phyloP scores from a whole-genome alignment of 2,329 filamentous ascomycete genomes.

The Pyrenophora seminiperda region DNA sequence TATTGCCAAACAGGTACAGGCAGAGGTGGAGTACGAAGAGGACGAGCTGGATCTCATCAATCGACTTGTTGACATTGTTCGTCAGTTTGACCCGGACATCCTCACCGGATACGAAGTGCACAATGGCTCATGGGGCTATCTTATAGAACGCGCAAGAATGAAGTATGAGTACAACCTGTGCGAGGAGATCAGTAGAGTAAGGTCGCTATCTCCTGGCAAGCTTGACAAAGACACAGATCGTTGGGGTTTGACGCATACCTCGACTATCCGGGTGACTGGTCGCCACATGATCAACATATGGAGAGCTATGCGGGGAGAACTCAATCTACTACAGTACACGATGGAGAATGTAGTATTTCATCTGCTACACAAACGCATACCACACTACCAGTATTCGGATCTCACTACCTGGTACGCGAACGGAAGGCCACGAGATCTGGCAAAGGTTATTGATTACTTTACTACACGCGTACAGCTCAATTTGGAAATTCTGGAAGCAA shows the following conservation, averaged over 20 bases:
- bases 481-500: conserved; percentile 87
- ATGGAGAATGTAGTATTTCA: conserved; percentile 97
- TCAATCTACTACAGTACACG: conserved; percentile 90
- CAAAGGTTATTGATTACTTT: conserved; percentile 80
- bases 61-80: conserved; percentile 84
- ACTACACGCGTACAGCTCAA: conserved; percentile 76
- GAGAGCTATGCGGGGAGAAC: conserved; percentile 91
- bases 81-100: conserved; percentile 84
- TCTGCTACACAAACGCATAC: conserved; percentile 82
- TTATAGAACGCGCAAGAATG: conserved; percentile 84
- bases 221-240: conserved; percentile 85
- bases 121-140: conserved; percentile 90
- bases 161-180: conserved; percentile 91
- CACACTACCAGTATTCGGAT: conserved; percentile 80
- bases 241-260: conserved; percentile 95
- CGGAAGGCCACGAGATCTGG: conserved; percentile 68
- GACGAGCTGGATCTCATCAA: conserved; percentile 86
- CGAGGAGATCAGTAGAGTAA: conserved; percentile 89
- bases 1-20: conserved; percentile 64
- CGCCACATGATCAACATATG: conserved; percentile 97
- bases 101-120: conserved; percentile 95
- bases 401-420: conserved; percentile 83
- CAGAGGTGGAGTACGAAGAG: conserved; percentile 73
- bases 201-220: conserved; percentile 77
- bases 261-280: conserved; percentile 88